Evolutionary conservation across 305 asterid species (phyloP).

Genomic region (Fraxinus nigra): DNA sequence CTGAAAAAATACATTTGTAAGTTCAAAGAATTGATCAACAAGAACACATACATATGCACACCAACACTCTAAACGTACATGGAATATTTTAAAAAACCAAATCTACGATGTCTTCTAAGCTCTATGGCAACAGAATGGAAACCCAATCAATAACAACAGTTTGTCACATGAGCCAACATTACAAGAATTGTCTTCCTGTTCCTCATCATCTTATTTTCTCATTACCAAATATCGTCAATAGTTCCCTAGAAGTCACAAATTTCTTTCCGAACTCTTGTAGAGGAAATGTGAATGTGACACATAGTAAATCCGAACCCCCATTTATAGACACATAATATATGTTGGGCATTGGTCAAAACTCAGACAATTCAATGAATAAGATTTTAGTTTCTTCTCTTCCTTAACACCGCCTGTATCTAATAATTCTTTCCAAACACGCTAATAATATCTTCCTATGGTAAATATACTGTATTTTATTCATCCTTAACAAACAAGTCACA

Average conservation of each 20-base stretch:
- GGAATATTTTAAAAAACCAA: background rate
- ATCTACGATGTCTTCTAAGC: background rate
- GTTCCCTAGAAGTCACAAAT: background rate
- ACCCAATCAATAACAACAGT: background rate
- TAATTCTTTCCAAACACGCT: background rate
- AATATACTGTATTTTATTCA: constrained; percentile 1
- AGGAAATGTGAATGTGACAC: background rate
- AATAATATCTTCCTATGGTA: background rate
- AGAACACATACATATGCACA: no score
- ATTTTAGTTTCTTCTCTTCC: background rate
- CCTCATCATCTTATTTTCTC: background rate
- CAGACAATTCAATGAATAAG: background rate
- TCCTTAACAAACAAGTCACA: background rate
- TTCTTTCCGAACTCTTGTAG: background rate
- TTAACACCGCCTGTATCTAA: background rate
- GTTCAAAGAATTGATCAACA: no score
- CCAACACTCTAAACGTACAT: no score
- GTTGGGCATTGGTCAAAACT: background rate
- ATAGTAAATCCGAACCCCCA: background rate
- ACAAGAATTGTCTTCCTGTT: background rate
- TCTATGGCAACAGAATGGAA: background rate
- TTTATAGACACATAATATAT: background rate
- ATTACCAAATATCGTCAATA: background rate
- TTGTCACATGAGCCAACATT: background rate
- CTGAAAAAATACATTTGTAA: no score